A percentile compares a stretch with the other conserved stretches of the same genome.
Conservation (phyloP, 306 rosid genomes). For the Lablab purpureus region DNA sequence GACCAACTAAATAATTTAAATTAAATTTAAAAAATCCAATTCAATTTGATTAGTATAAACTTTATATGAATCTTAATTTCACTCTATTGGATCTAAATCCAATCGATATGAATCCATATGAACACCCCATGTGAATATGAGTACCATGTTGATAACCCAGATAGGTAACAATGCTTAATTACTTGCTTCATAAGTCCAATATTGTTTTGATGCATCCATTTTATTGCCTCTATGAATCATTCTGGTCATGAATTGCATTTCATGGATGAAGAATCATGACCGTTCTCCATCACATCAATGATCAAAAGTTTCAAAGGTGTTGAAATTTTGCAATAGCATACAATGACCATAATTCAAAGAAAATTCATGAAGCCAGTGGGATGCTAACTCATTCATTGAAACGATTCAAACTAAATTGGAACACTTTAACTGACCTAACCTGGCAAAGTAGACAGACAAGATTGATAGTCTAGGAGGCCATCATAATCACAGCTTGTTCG, state of each 20-base stretch:
- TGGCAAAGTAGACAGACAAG: neutral
- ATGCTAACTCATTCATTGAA: too few species aligned
- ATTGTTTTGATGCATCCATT: neutral
- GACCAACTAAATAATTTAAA: too few species aligned
- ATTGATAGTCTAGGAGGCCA: neutral
- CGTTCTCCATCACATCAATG: slow-evolving; percentile 7
- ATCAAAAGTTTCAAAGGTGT: slow-evolving; percentile 1
- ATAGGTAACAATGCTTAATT: too few species aligned
- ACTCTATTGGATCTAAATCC: too few species aligned
- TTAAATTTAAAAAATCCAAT: too few species aligned
- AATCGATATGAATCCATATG: too few species aligned
- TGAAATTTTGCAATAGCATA: neutral
- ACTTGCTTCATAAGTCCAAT: neutral
- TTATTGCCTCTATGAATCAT: neutral
- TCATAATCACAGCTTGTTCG: neutral
- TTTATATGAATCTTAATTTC: too few species aligned
- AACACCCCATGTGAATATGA: too few species aligned
- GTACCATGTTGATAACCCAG: too few species aligned
- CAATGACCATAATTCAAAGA: neutral
- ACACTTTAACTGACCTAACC: neutral
- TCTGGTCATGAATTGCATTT: neutral
- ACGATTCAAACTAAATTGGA: neutral
- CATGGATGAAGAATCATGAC: neutral
- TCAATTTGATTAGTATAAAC: too few species aligned
- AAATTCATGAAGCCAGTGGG: neutral